These are phyloP conservation scores for Coniochaeta sp. DNA, from an alignment of 2,329 filamentous ascomycete species.

Conservation along the genomic window DNA sequence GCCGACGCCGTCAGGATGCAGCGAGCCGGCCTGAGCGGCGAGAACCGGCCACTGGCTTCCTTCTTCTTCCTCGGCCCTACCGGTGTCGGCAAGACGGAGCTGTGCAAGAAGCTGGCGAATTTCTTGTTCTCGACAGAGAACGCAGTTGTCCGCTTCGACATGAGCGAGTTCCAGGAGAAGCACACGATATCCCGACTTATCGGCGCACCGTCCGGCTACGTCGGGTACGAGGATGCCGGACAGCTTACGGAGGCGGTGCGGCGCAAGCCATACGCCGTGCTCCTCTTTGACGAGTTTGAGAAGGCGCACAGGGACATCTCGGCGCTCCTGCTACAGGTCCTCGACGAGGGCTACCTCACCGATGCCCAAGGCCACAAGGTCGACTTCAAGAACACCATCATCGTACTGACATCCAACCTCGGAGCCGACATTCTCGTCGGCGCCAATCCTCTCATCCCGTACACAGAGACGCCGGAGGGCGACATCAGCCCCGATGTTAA, in stretches of 20 bases:
- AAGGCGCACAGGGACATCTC: constrained; percentile 96
- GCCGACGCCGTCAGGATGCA: constrained; percentile 92
- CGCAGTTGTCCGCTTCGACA: constrained; percentile 90
- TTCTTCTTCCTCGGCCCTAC: constrained; percentile 98
- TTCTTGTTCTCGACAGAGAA: constrained; percentile 91
- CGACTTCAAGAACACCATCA: constrained; percentile 93
- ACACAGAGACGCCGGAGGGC: constrained; percentile 54
- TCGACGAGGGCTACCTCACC: constrained; percentile 93
- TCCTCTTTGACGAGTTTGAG: constrained; percentile 96
- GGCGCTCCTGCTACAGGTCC: constrained; percentile 81
- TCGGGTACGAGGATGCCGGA: constrained; percentile 94
- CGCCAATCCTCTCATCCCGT: constrained; percentile 56
- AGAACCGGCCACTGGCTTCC: constrained; percentile 84
- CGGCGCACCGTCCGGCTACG: constrained; percentile 87
- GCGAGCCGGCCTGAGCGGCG: constrained; percentile 81
- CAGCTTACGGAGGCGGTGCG: constrained; percentile 93
- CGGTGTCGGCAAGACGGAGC: constrained; percentile 93
- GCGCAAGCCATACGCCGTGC: constrained; percentile 88
- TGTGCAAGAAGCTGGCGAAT: constrained; percentile 89
- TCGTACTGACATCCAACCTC: constrained; percentile 92
- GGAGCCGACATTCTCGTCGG: constrained; percentile 87
- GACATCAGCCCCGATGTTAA: constrained; percentile 69
- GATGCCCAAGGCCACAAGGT: constrained; percentile 95
- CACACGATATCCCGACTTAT: constrained; percentile 92
- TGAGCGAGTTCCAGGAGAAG: constrained; percentile 97